Conservation (phyloP, 2,329 filamentous ascomycete genomes). For the Paecilomyces dactylethromorphus region DNA sequence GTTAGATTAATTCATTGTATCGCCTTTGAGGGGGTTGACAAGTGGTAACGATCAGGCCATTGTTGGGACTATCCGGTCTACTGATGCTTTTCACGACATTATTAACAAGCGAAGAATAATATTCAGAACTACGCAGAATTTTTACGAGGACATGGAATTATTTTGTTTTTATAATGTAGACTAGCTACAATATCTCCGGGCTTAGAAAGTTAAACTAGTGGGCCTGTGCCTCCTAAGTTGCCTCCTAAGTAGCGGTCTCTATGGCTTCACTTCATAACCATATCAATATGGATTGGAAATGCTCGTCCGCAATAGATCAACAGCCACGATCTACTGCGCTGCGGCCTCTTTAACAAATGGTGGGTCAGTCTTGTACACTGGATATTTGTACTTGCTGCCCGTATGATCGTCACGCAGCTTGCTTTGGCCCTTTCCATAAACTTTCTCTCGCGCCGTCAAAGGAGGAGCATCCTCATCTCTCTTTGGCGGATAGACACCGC, state of each 20-base stretch:
- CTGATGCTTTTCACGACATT: no score
- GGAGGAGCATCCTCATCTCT: constrained; percentile 5
- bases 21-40: no score
- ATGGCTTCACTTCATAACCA: background rate
- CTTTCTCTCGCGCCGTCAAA: constrained; percentile 52
- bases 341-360: constrained; percentile 20
- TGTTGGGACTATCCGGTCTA: no score
- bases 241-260: background rate
- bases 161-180: background rate
- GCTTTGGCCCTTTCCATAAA: constrained; percentile 55
- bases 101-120: no score
- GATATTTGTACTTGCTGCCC: constrained; percentile 56
- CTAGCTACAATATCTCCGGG: no score
- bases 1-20: no score
- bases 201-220: no score
- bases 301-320: background rate
- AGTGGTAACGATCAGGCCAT: no score
- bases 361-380: constrained; percentile 52
- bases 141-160: background rate
- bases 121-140: no score
- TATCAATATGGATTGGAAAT: background rate
- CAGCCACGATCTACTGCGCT: background rate
- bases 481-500: constrained; percentile 30
- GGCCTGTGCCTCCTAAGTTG: no score
- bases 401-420: constrained; percentile 53